Evolutionary conservation across 768 basidiomycete genomes (phyloP).

Genomic region (Trametes cingulata): DNA sequence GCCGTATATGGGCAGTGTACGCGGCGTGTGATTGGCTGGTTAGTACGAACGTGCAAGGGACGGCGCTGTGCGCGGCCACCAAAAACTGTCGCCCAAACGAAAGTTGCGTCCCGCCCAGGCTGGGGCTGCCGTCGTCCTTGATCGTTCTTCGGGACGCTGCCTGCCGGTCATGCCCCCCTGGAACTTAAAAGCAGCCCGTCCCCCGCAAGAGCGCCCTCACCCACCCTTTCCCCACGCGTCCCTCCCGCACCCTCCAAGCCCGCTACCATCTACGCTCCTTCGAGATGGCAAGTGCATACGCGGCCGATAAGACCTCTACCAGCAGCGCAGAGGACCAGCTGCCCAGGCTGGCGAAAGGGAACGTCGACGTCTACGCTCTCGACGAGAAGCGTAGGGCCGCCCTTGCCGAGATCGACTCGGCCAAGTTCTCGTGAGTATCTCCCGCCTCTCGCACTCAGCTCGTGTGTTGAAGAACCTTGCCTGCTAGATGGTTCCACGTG

Average conservation of each 20-base stretch:
- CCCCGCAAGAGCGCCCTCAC: background rate
- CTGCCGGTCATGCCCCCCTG: background rate
- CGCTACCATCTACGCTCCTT: slow-evolving; percentile 11
- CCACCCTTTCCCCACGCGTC: slow-evolving; percentile 15
- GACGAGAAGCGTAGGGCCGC: slow-evolving; percentile 79
- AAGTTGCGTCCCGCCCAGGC: slow-evolving; percentile 1
- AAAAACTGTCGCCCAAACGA: background rate
- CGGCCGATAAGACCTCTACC: slow-evolving; percentile 22
- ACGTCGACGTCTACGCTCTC: slow-evolving; percentile 39
- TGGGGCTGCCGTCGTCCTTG: background rate
- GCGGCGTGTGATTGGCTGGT: slow-evolving; percentile 21
- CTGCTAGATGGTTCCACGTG: slow-evolving; percentile 76
- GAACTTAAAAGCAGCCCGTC: slow-evolving; percentile 14
- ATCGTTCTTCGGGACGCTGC: slow-evolving; percentile 3
- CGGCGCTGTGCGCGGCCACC: background rate
- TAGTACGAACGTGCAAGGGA: slow-evolving; percentile 29
- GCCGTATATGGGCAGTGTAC: slow-evolving; percentile 4
- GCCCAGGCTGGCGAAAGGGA: slow-evolving; percentile 12
- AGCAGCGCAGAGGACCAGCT: slow-evolving; percentile 18
- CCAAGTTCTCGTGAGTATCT: slow-evolving; percentile 71
- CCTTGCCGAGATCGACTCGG: slow-evolving; percentile 84
- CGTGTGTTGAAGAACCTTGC: background rate
- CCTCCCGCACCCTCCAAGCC: background rate
- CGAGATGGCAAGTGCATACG: slow-evolving; percentile 24
- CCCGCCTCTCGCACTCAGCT: background rate